These are phyloP conservation scores for Hypocreales sp. DNA, from an alignment of 2,329 filamentous ascomycete genomes.

Conservation along the genomic window DNA sequence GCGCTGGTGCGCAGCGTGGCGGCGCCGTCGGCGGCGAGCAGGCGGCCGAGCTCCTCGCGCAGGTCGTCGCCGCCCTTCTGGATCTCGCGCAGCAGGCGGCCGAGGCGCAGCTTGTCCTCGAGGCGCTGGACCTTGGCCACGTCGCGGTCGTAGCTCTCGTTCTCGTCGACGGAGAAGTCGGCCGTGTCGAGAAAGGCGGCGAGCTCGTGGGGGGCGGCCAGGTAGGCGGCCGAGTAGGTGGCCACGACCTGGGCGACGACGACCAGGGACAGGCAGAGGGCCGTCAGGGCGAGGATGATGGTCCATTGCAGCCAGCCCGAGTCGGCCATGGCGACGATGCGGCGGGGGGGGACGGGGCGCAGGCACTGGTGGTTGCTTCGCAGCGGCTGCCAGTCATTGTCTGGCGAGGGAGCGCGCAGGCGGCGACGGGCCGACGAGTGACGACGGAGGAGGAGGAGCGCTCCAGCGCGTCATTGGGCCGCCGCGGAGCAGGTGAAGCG, in stretches of 20 bases:
- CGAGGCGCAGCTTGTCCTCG: conserved; percentile 46
- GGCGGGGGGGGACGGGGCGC: conserved; percentile 9
- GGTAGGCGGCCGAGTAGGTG: conserved; percentile 39
- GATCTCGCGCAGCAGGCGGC: conserved; percentile 43
- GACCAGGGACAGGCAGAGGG: conserved; percentile 38
- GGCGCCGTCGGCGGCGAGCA: conserved; percentile 30
- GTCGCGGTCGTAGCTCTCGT: conserved; percentile 47
- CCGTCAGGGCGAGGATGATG: conserved; percentile 40
- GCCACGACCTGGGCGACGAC: conserved; percentile 35
- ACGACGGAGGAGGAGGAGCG: background rate
- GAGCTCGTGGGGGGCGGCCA: conserved; percentile 42
- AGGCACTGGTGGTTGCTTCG: conserved; percentile 1
- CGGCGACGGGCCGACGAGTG: background rate
- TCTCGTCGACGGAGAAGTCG: conserved; percentile 47
- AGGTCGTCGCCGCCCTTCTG: conserved; percentile 44
- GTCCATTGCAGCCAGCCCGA: conserved; percentile 38
- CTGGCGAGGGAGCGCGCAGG: background rate
- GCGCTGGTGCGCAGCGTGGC: conserved; percentile 28
- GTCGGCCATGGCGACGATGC: conserved; percentile 34
- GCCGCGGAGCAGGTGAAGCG: background rate
- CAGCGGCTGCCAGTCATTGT: conserved; percentile 3
- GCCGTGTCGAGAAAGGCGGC: conserved; percentile 41
- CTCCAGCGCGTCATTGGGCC: conserved; percentile 3
- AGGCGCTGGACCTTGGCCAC: conserved; percentile 39
- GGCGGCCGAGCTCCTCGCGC: conserved; percentile 39